Evolutionary conservation across 2,329 filamentous ascomycete species (phyloP), one percentile per base, ranked within the genome.

Genomic region (Coniochaeta sp.): DNA sequence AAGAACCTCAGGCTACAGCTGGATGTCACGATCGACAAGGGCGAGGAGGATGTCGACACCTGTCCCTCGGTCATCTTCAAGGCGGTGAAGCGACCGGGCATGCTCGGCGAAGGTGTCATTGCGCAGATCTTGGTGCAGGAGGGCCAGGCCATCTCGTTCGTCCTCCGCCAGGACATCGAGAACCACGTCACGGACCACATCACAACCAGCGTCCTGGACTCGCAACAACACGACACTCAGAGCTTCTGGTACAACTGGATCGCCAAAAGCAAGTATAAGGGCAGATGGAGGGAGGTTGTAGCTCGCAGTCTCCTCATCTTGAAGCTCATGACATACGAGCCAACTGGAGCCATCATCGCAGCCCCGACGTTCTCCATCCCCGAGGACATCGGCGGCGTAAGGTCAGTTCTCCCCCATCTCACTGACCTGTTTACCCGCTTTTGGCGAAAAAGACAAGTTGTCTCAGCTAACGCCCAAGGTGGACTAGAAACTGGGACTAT

Each of bases 281-380:
- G 87, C 5, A 78, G 82, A 30, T 91, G 86, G 79, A 76, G 84
- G 50, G 86, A 90, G 65, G 82, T 87, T 3, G 84, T 91, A 6
- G 74, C 76, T 24, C 75, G 87, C 51, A 89, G 86, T 61, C 69
- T 91, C 49, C 79, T 91, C 72, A 82, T 89, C 50, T 67, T 91
- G 42, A 91, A 91, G 66, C 75, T 91, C 67, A 73, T 91, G 59
- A 90, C 86, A 0, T 91, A 85, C 59, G 87, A 91, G 61, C 87
- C 86, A 0, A 91, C 86, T 0, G 87, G 87, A 2, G 87, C 87
- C 8, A 90, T 91, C 49, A 77, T 90, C 30, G 87, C 87, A 1
- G 79, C 87, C 1, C 86, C 87, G 0, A 91, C 86, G 0, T 91
- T 91, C 60, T 89, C 86, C 0, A 76, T 91, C 1, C 87, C 87